A percentile compares a stretch with the other conserved stretches of the same genome.
Evolutionary conservation across 1,284 basidiomycete species (phyloP).

Genomic region (Kalmanozyma brasiliensis): DNA sequence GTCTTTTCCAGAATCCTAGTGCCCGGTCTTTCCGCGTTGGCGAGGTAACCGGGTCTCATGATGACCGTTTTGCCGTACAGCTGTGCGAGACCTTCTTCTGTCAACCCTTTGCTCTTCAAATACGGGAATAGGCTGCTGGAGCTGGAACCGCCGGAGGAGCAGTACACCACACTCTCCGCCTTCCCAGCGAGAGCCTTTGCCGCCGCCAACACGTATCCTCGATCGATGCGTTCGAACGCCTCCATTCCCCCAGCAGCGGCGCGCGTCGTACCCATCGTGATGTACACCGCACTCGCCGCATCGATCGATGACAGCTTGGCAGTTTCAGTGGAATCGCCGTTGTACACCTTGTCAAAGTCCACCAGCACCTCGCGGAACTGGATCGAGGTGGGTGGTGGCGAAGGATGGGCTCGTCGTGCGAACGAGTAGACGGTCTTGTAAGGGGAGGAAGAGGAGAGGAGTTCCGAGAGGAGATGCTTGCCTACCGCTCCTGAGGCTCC

Average conservation of each 20-base stretch:
- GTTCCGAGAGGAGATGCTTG: constrained; percentile 36
- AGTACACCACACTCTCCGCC: constrained; percentile 74
- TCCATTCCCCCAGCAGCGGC: constrained; percentile 74
- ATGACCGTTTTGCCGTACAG: constrained; percentile 77
- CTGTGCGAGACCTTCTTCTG: constrained; percentile 76
- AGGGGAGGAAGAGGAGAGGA: constrained; percentile 20
- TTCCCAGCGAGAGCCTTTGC: constrained; percentile 74
- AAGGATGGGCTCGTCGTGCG: constrained; percentile 72
- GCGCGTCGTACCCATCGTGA: constrained; percentile 55
- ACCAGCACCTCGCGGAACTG: constrained; percentile 35
- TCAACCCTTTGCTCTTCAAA: constrained; percentile 75
- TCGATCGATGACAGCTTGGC: constrained; percentile 29
- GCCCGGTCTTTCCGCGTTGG: constrained; percentile 56
- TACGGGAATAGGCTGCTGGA: constrained; percentile 52
- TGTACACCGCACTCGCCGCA: constrained; percentile 29
- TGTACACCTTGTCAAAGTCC: constrained; percentile 49
- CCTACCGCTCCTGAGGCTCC: constrained; percentile 59
- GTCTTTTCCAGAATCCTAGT: constrained; percentile 68
- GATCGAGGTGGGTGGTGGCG: constrained; percentile 62
- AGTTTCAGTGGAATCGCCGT: constrained; percentile 13
- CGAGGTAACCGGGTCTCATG: constrained; percentile 75
- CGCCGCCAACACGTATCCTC: constrained; percentile 79
- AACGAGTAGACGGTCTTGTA: constrained; percentile 75
- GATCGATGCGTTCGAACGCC: constrained; percentile 79
- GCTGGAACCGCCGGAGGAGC: constrained; percentile 71